Conservation (phyloP, 2,329 filamentous ascomycete species). For the Didymellaceae sp. region DNA sequence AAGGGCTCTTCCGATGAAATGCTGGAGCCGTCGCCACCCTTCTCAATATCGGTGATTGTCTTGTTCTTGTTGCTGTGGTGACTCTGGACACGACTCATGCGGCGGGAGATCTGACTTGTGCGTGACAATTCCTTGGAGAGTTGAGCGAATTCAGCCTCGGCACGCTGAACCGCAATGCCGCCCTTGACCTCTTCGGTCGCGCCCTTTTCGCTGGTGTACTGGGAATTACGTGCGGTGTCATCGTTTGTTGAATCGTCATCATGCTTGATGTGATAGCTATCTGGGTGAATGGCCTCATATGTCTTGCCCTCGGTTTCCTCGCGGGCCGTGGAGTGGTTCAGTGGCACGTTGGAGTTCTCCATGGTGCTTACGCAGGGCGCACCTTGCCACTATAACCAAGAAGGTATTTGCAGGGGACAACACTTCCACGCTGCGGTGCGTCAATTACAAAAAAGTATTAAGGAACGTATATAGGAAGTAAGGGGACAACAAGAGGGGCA, state of each 20-base stretch:
- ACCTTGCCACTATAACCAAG: constrained; percentile 20
- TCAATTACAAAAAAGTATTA: constrained; percentile 18
- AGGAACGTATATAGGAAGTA: constrained; percentile 20
- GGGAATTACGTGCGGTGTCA: constrained; percentile 29
- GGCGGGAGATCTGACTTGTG: constrained; percentile 47
- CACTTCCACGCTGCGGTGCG: constrained; percentile 7
- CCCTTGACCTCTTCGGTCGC: constrained; percentile 12
- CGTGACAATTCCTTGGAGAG: constrained; percentile 60
- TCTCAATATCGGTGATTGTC: constrained; percentile 64
- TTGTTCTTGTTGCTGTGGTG: constrained; percentile 50
- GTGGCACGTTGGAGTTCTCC: constrained; percentile 33
- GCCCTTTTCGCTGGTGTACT: constrained; percentile 28
- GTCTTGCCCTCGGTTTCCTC: constrained; percentile 34
- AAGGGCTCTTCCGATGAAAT: constrained; percentile 61
- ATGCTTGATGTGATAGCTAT: constrained; percentile 21
- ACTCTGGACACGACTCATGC: constrained; percentile 55
- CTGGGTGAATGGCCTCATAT: constrained; percentile 40
- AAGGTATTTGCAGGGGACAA: constrained; percentile 4
- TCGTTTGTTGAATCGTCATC: constrained; percentile 31
- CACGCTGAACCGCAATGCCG: constrained; percentile 67
- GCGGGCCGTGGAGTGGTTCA: constrained; percentile 26
- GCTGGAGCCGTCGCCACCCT: constrained; percentile 49
- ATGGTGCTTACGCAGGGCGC: constrained; percentile 31
- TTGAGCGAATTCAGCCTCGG: constrained; percentile 73
- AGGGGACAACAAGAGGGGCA: not conserved